A percentile compares a stretch with the other conserved stretches of the same genome.
phyloP scores from a whole-genome alignment of 2,329 filamentous ascomycete species.

The Cytospora schulzeri region DNA sequence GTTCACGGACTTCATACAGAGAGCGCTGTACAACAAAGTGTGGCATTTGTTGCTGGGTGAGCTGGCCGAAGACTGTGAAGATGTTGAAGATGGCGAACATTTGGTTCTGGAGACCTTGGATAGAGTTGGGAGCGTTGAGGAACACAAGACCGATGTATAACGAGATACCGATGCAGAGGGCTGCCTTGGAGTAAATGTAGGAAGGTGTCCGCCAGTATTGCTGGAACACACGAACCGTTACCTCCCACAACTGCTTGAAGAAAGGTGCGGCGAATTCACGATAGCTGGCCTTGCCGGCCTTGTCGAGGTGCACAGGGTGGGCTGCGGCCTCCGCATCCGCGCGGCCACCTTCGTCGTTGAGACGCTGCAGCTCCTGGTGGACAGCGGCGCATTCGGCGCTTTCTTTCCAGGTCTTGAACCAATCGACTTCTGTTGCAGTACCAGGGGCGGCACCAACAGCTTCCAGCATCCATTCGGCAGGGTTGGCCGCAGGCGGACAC shows the following conservation, averaged over 20 bases:
- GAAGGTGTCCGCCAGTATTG: conserved; percentile 74
- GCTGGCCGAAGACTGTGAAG: conserved; percentile 67
- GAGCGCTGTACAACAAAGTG: conserved; percentile 69
- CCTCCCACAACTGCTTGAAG: conserved; percentile 58
- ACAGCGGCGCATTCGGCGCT: conserved; percentile 59
- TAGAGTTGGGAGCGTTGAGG: conserved; percentile 59
- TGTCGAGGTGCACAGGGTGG: conserved; percentile 35
- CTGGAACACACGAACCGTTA: conserved; percentile 64
- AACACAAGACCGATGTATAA: conserved; percentile 74
- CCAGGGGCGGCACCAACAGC: conserved; percentile 66
- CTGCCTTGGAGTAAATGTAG: conserved; percentile 71
- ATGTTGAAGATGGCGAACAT: conserved; percentile 73
- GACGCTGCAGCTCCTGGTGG: conserved; percentile 57
- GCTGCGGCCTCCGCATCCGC: conserved; percentile 30
- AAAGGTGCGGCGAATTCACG: conserved; percentile 75
- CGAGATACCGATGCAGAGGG: conserved; percentile 54
- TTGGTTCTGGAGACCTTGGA: conserved; percentile 71
- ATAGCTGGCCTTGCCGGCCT: conserved; percentile 45
- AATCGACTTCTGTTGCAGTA: conserved; percentile 64
- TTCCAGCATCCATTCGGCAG: conserved; percentile 78
- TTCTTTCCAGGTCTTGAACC: conserved; percentile 63
- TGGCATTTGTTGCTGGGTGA: conserved; percentile 69
- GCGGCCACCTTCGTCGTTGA: conserved; percentile 45
- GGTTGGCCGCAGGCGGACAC: conserved; percentile 72
- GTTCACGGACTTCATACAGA: conserved; percentile 70